A percentile compares a stretch with the other conserved stretches of the same genome.
Evolutionary conservation across 345 rosid genomes (phyloP).

Genomic region (Brassica cretica): DNA sequence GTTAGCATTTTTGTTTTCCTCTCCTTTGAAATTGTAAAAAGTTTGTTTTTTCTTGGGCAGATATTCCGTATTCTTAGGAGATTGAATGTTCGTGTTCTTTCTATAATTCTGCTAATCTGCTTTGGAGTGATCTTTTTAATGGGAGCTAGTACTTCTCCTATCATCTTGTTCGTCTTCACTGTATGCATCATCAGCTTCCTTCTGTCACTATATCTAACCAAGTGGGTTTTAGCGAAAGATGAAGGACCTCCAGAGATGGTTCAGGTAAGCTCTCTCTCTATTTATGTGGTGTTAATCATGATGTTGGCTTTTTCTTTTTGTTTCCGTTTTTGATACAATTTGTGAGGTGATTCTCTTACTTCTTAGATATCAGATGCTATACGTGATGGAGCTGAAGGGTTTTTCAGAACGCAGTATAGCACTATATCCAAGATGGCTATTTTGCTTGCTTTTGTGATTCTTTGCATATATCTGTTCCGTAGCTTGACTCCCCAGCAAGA

Average conservation of each 20-base stretch:
- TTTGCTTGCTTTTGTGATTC: conserved; percentile 82
- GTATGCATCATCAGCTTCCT: conserved; percentile 84
- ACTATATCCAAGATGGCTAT: conserved; percentile 97
- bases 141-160: conserved; percentile 90
- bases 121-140: conserved; percentile 75
- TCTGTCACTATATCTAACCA: conserved; percentile 70
- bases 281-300: conserved; percentile 8
- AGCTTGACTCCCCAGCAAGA: conserved; percentile 91
- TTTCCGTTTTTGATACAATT: not conserved
- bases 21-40: too few species aligned
- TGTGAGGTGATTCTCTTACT: conserved; percentile 42
- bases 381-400: conserved; percentile 99
- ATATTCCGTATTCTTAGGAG: conserved; percentile 78
- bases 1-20: not conserved
- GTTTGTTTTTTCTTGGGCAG: conserved; percentile 45
- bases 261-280: conserved; percentile 53
- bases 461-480: conserved; percentile 84
- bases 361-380: conserved; percentile 96
- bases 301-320: conserved; percentile 16
- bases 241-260: conserved; percentile 99
- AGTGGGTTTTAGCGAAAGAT: conserved; percentile 97
- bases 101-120: conserved; percentile 62
- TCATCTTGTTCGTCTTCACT: conserved; percentile 87
- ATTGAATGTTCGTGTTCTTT: conserved; percentile 77
- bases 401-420: conserved; percentile 95